These are phyloP conservation scores for Melaleuca alternifolia DNA, from an alignment of 345 rosid genomes.

Conservation along the genomic window DNA sequence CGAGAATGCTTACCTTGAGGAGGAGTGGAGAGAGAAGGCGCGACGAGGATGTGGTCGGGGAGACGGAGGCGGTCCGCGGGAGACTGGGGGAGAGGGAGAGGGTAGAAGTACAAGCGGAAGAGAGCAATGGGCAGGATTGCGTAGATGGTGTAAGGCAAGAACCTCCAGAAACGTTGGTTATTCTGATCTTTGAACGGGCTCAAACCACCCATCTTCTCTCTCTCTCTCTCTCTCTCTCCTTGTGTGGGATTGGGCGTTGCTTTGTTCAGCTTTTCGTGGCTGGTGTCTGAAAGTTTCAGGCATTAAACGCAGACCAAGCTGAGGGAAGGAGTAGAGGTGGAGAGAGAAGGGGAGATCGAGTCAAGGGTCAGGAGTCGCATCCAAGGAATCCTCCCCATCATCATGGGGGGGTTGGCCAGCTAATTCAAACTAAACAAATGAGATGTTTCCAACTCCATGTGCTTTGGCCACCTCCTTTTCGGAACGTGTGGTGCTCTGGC, in stretches of 20 bases:
- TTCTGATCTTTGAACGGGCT: conserved; percentile 24
- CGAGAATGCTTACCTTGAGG: background rate
- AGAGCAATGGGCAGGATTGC: conserved; percentile 27
- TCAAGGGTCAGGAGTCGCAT: background rate
- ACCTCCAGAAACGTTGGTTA: conserved; percentile 5
- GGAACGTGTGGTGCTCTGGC: background rate
- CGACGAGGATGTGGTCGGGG: conserved; percentile 1
- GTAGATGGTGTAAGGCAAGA: conserved; percentile 34
- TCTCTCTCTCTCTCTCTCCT: background rate
- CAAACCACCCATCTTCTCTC: conserved; percentile 20
- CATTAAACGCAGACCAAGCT: background rate
- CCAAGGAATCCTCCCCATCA: background rate
- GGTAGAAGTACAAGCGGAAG: conserved; percentile 36
- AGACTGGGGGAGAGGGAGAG: conserved; percentile 14
- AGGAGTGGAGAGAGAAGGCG: background rate
- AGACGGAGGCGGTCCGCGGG: conserved; percentile 5
- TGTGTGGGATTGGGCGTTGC: background rate
- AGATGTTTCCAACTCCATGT: background rate
- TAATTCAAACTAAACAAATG: background rate
- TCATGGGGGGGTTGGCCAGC: background rate
- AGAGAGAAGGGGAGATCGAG: background rate
- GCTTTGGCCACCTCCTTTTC: background rate
- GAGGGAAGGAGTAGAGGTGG: background rate
- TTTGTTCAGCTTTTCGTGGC: background rate
- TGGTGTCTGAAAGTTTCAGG: background rate